Evolutionary conservation across 495 filamentous ascomycete genomes (phyloP).

Genomic region (Aspergillus nanangensis): DNA sequence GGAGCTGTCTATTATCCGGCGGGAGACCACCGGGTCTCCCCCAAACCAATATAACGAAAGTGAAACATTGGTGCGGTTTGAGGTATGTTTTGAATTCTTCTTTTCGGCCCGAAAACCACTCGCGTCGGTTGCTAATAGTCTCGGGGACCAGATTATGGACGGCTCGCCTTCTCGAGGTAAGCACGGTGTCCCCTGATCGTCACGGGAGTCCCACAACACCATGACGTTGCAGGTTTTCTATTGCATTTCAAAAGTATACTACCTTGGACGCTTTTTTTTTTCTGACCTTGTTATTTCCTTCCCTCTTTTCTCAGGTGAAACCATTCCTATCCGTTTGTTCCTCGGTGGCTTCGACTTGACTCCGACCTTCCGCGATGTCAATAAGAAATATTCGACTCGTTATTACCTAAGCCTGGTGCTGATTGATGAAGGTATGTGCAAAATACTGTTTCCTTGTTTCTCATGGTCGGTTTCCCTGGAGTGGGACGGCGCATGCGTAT

Average conservation of each 20-base stretch:
- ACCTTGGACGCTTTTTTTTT: too few species aligned
- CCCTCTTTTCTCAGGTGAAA: slow-evolving; percentile 64
- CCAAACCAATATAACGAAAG: slow-evolving; percentile 99
- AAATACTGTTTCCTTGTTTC: too few species aligned
- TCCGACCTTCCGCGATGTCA: slow-evolving; percentile 98
- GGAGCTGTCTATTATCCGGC: slow-evolving; percentile 95
- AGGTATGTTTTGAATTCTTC: slow-evolving; percentile 52
- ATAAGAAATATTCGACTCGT: slow-evolving; percentile 98
- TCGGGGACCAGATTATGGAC: slow-evolving; percentile 80
- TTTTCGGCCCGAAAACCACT: slow-evolving; percentile 1
- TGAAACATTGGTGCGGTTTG: slow-evolving; percentile 95
- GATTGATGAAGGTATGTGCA: slow-evolving; percentile 81
- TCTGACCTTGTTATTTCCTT: slow-evolving; percentile 29
- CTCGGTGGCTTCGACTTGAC: slow-evolving; percentile 97
- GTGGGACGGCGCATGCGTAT: too few species aligned
- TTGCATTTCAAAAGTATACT: too few species aligned
- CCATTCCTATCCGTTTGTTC: slow-evolving; percentile 96
- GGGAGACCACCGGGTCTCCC: slow-evolving; percentile 94
- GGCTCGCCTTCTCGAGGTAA: slow-evolving; percentile 88
- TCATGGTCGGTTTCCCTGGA: too few species aligned
- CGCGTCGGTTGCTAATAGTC: background rate
- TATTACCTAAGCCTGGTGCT: slow-evolving; percentile 97
- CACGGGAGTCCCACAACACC: too few species aligned
- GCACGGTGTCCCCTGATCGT: slow-evolving; percentile 6
- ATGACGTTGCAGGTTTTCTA: background rate